Evolutionary conservation across 2,329 filamentous ascomycete species (phyloP), one percentile per base, ranked within the genome.

Genomic region (Fusarium redolens): DNA sequence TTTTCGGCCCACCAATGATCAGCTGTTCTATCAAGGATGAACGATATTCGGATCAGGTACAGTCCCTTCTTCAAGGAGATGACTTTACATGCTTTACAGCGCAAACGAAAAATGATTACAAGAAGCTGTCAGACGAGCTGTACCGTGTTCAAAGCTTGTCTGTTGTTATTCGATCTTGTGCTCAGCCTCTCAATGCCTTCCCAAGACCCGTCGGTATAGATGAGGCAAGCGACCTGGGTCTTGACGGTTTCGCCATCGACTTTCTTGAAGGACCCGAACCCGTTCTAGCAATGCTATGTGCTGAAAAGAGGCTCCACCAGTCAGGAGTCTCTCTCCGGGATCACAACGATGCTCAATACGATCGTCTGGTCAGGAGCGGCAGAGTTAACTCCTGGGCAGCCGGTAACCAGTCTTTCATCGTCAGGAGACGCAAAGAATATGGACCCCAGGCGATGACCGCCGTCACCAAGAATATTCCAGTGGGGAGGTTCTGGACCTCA

Each of bases 221-320:
- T 13, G 85, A 93, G 58, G 81, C 94, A 62, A 77, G 78, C 58
- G 66, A 77, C 44, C 65, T 90, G 81, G 94, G 94, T 1, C 89
- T 99, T 55, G 92, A 97, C 71, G 91, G 92, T 4, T 97, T 93
- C 83, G 91, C 94, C 1, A 86, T 93, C 31, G 93, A 98, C 78
- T 93, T 89, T 65, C 79, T 99, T 10, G 87, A 91, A 38, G 96
- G 96, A 0, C 97, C 97, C 0, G 90, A 92, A 3, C 88, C 93
- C 4, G 93, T 99, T 3, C 84, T 98, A 38, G 92, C 94, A 11
- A 96, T 97, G 92, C 88, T 99, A 28, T 98, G 95, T 81, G 88
- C 90, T 17, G 92, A 93, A 74, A 89, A 88, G 65, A 87, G 85
- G 59, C 81, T 98, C 11, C 90, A 97, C 75, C 84, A 85, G 31